These are phyloP conservation scores for Pinus albicaulis DNA, from an alignment of 75 land plant genomes.

Conservation along the genomic window DNA sequence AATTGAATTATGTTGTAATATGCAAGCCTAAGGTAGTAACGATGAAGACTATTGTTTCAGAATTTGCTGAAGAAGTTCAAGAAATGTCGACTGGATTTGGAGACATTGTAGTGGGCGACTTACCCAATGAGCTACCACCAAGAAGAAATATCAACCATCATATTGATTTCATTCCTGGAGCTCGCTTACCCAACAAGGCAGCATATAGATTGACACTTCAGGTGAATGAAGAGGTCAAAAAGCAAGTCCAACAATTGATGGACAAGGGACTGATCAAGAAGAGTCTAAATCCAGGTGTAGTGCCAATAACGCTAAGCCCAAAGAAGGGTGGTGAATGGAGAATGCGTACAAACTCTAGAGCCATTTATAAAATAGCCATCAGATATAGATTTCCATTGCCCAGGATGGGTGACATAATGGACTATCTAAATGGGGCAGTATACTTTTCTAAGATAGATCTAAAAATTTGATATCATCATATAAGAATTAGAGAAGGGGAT, in stretches of 20 bases:
- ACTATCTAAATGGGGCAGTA: neutral
- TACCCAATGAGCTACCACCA: neutral
- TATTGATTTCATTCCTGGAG: neutral
- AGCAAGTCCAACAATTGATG: neutral
- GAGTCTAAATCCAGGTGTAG: neutral
- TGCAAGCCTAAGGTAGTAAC: too few species aligned
- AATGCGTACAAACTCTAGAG: neutral
- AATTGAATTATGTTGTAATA: too few species aligned
- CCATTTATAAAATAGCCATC: neutral
- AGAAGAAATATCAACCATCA: neutral
- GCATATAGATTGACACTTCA: neutral
- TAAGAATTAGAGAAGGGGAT: neutral
- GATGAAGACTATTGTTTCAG: too few species aligned
- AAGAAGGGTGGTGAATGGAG: neutral
- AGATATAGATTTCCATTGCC: neutral
- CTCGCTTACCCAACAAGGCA: neutral
- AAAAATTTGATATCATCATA: neutral
- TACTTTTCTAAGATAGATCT: neutral
- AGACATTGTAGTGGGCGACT: neutral
- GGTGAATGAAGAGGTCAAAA: neutral
- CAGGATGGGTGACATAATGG: neutral
- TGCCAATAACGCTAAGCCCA: neutral
- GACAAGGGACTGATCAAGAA: neutral
- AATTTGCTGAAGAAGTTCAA: neutral
- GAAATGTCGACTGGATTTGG: neutral